phyloP scores from a whole-genome alignment of 2,329 filamentous ascomycete species.

The Talaromyces islandicus region DNA sequence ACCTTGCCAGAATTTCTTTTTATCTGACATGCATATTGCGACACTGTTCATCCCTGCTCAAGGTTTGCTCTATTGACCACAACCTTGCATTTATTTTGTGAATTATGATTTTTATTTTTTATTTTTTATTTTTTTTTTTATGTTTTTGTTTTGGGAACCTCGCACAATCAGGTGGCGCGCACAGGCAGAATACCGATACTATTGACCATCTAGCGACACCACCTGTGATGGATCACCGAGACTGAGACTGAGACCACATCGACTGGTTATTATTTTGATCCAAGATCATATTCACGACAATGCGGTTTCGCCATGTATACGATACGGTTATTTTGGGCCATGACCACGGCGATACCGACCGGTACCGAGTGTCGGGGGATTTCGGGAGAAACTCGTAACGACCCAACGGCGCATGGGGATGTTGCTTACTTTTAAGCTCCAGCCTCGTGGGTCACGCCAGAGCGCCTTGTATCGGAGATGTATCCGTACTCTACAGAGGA shows the following conservation, averaged over 20 bases:
- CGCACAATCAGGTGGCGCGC: background rate
- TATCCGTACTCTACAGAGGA: too few species aligned
- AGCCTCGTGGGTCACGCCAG: background rate
- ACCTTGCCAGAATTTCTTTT: background rate
- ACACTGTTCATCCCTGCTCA: background rate
- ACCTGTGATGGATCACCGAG: background rate
- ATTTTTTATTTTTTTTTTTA: background rate
- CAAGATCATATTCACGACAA: too few species aligned
- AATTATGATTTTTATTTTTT: background rate
- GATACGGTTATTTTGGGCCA: background rate
- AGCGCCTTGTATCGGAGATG: background rate
- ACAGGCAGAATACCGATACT: background rate
- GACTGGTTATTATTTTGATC: background rate
- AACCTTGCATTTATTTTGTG: background rate
- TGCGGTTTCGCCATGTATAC: background rate
- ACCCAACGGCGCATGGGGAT: background rate
- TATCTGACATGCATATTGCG: background rate
- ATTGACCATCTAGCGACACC: background rate
- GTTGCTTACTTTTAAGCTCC: background rate
- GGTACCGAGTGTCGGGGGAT: background rate
- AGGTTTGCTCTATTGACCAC: background rate
- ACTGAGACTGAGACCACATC: background rate
- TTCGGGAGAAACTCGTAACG: background rate
- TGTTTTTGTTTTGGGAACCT: background rate
- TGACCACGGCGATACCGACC: background rate